Evolutionary conservation across 2,329 filamentous ascomycete species (phyloP).

Genomic region (Fusarium nygamai): DNA sequence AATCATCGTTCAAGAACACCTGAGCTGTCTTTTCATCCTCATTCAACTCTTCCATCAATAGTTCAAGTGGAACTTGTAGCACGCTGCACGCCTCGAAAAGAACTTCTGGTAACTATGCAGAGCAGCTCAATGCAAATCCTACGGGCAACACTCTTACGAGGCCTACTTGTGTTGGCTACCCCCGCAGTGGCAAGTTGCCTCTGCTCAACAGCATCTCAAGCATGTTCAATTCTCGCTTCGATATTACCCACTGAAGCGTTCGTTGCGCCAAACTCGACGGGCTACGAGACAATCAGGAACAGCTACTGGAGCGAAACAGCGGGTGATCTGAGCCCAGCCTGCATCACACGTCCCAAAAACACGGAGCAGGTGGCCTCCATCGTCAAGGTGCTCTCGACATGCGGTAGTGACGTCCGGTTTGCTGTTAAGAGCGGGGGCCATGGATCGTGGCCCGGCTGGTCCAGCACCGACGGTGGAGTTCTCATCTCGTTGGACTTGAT

Average conservation of each 20-base stretch:
- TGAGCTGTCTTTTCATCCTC: accelerated
- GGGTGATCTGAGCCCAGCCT: neutral
- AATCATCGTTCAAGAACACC: neutral
- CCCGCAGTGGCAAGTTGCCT: neutral
- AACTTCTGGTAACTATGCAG: neutral
- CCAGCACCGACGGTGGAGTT: neutral
- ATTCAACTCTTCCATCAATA: accelerated
- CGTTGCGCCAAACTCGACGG: neutral
- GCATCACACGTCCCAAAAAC: accelerated
- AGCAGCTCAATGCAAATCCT: neutral
- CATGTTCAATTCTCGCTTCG: neutral
- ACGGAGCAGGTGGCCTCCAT: neutral
- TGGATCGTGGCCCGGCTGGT: neutral
- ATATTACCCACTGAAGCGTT: neutral
- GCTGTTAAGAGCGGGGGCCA: neutral
- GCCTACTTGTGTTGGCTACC: neutral
- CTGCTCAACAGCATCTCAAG: neutral
- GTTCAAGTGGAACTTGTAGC: accelerated
- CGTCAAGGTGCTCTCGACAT: neutral
- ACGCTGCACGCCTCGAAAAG: accelerated
- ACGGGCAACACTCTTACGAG: neutral
- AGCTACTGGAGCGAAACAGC: neutral
- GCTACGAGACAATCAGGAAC: accelerated
- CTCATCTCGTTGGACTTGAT: neutral
- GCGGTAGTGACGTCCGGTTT: neutral